These are phyloP conservation scores for Diaporthe vaccinii DNA, from an alignment of 2,329 filamentous ascomycete genomes.

Conservation along the genomic window DNA sequence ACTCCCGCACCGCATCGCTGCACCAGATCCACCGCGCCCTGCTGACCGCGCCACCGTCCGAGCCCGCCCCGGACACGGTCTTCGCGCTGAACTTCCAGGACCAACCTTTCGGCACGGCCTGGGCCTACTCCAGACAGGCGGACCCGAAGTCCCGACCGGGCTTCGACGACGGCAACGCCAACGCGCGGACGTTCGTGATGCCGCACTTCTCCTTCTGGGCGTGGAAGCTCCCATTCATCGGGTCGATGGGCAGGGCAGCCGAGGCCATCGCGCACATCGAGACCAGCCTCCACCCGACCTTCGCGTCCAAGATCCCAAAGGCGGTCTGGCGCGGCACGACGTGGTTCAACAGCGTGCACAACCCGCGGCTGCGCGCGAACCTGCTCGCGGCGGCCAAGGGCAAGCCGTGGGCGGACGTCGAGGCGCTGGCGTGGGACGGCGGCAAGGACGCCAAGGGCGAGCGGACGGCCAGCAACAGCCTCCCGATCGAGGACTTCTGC, in stretches of 20 bases:
- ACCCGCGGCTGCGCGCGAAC: conserved; percentile 56
- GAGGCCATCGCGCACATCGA: conserved; percentile 56
- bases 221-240: conserved; percentile 65
- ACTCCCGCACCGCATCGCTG: conserved; percentile 64
- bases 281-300: conserved; percentile 38
- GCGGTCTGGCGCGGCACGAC: conserved; percentile 66
- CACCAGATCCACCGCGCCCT: conserved; percentile 67
- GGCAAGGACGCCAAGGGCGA: conserved; percentile 43
- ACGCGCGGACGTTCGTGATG: conserved; percentile 61
- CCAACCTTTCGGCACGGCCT: conserved; percentile 58
- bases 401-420: conserved; percentile 63
- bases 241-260: conserved; percentile 57
- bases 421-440: conserved; percentile 54
- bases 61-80: conserved; percentile 62
- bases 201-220: conserved; percentile 70
- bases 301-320: conserved; percentile 54
- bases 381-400: conserved; percentile 52
- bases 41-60: conserved; percentile 57
- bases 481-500: conserved; percentile 65
- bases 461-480: conserved; percentile 56
- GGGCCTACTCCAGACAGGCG: conserved; percentile 62
- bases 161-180: conserved; percentile 42
- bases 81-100: conserved; percentile 67
- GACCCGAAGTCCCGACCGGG: conserved; percentile 49
- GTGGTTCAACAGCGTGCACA: conserved; percentile 62